A percentile compares a stretch with the other conserved stretches of the same genome.
These are phyloP conservation scores for Metrosideros polymorpha DNA, from an alignment of 441 rosid genomes.

Conservation along the genomic window DNA sequence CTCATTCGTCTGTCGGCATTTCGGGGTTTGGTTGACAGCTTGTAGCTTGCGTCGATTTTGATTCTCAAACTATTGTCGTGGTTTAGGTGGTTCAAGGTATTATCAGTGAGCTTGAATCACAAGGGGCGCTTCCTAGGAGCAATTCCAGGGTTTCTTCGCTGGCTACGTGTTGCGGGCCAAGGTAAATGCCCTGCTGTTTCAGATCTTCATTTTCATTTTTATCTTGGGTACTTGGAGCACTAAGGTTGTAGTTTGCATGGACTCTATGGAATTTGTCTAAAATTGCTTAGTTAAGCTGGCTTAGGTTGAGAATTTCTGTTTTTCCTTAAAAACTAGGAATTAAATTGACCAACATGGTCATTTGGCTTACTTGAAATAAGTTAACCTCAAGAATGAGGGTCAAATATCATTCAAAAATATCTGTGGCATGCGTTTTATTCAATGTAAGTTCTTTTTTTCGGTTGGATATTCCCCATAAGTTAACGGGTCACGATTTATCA, in stretches of 20 bases:
- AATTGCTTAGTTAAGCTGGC: not conserved
- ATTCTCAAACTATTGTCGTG: not conserved
- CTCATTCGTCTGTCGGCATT: not conserved
- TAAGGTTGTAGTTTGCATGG: not conserved
- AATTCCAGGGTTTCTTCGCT: conserved; percentile 99
- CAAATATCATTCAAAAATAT: not conserved
- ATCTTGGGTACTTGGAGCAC: not conserved
- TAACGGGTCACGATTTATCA: not conserved
- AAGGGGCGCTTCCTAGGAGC: conserved; percentile 99
- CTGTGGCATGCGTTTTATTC: not conserved
- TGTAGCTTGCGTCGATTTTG: not conserved
- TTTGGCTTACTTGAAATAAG: not conserved
- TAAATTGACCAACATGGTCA: not conserved
- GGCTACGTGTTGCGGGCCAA: conserved; percentile 99
- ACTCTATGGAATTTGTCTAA: not conserved
- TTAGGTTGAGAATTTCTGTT: not conserved
- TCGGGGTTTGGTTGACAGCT: not conserved
- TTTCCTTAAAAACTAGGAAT: not conserved
- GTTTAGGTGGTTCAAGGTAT: conserved; percentile 95
- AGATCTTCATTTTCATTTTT: not conserved
- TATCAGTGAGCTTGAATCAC: conserved; percentile 96
- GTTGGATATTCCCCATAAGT: not conserved
- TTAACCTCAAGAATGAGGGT: not conserved
- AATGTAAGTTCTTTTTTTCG: not conserved
- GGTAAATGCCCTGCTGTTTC: conserved; percentile 29